Conservation (phyloP, 805 yeast species). For the Candida easanensis region DNA sequence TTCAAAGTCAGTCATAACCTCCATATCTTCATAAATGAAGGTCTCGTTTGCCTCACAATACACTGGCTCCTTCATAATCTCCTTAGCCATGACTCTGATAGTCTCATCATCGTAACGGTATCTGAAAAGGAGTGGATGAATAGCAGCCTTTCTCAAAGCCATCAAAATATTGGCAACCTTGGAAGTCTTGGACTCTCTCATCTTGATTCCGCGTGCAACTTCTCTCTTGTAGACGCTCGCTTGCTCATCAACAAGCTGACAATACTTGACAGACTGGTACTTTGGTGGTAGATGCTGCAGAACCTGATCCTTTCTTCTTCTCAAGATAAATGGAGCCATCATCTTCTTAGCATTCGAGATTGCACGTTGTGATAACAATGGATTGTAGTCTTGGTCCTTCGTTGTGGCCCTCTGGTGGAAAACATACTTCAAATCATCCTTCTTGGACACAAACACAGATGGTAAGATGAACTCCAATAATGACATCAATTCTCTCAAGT, state of each 20-base stretch:
- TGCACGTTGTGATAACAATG: constrained; percentile 85
- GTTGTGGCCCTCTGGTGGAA: constrained; percentile 88
- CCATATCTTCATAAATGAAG: constrained; percentile 91
- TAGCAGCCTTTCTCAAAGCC: constrained; percentile 87
- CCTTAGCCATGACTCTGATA: constrained; percentile 66
- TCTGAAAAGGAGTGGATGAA: constrained; percentile 89
- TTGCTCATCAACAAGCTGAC: constrained; percentile 60
- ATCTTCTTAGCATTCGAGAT: constrained; percentile 90
- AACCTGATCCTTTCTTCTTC: constrained; percentile 92
- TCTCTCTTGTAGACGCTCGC: constrained; percentile 57
- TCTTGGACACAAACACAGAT: constrained; percentile 69
- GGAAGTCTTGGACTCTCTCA: constrained; percentile 26
- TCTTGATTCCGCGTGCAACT: constrained; percentile 39
- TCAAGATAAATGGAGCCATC: constrained; percentile 96
- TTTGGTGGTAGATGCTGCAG: constrained; percentile 85
- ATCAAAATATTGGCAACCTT: constrained; percentile 71
- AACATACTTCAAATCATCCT: constrained; percentile 75
- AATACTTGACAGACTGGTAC: constrained; percentile 56
- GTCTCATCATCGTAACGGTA: constrained; percentile 51
- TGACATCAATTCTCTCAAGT: constrained; percentile 85
- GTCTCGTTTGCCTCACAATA: constrained; percentile 70
- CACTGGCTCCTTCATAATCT: constrained; percentile 76
- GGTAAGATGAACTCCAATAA: constrained; percentile 91
- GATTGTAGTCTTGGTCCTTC: constrained; percentile 58
- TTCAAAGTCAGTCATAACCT: constrained; percentile 90